Base-by-base conservation (phyloP, 768 basidiomycete species). In the Trametes meyenii region DNA sequence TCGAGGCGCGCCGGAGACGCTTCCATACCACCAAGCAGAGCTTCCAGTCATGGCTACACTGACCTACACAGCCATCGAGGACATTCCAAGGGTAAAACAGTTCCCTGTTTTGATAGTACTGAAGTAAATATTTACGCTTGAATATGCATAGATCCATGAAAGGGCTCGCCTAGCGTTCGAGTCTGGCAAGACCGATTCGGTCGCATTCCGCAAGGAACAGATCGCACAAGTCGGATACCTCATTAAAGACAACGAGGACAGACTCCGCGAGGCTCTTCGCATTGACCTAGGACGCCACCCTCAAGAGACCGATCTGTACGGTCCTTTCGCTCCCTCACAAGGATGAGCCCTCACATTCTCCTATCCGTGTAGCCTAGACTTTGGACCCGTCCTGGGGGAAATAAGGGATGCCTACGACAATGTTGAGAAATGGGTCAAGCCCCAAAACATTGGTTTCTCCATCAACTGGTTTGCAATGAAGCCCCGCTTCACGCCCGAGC, bases 391-490 rank as follows among this genome's bases (percentile, higher is more conserved):
- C 12, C 75, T 88, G n/a, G 64, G 69, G 14, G 90, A 84, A 63
- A 75, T 76, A 66, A 77, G 79, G 69, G 67, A 71, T 0, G 83
- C 86, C 13, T 83, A 87, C 66, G 76, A 82, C 29, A 81, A 80
- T 56, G 81, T 94, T 49, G 86, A 85, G 36, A 85, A 83, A 67
- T 94, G 92, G 92, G 76, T 86, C 0, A 86, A 85, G 69, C 80
- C 89, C 0, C 83, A 87, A 59, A 79, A 74, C 38, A 79, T 85
- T 0, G 66, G 81, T 0, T 88, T 88, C 67, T 79, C 73, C 21
- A 16, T 88, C 55, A 84, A 80, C 65, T 89, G 78, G 67, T 76
- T 76, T 8, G 74, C 83, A 0, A 83, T 90, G 79, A 76, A 79
- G 7, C 89, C 90, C 2, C 77, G 80, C 16, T 78, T 88, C 3